Base-by-base conservation (phyloP, 768 basidiomycete genomes). In the Pleurotus cornucopiae region DNA sequence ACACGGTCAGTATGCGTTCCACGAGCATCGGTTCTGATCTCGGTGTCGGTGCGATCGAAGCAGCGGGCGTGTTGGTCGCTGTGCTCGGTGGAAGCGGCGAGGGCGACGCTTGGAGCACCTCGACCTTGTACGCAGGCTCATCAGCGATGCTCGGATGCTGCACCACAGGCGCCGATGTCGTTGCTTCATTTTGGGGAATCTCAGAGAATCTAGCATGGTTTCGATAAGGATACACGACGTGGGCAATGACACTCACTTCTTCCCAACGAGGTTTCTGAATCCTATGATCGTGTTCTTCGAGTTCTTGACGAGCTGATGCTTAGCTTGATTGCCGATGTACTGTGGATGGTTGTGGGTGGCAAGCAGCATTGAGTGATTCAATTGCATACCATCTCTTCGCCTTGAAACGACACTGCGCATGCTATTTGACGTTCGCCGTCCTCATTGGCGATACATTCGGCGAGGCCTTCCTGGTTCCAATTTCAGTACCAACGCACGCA, bases 391-490 rank as follows among this genome's bases (percentile, higher is more conserved):
- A 88, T 85, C 70, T 98, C 90, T 70, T 96, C 91, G 23, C 93
- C 94, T 40, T 84, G 83, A 69, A 96, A 98, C 0, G 94, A 84
- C 54, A 98, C 77, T 23, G 94, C 94, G 67, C 91, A 93, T 0
- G 94, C 94, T 64, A 99, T 98, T 74, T 99, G 96, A 30, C 97
- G 88, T 67, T 98, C 96, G 26, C 97, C 96, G 68, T 98, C 96
- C 68, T 98, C 95, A 68, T 98, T 98, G 4, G 95, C 97, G 58
- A 98, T 98, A 68, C 92, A 96, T 66, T 94, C 91, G 43, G 95
- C 88, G 26, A 89, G 76, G 11, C 91, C 91, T 72, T 97, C 94
- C 93, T 95, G 54, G 34, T 16, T 16, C 13, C 21, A 14, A 18
- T 21, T 14, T 37, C 44, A 53, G 51, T 40, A 34, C 49, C 54